phyloP scores from a whole-genome alignment of 345 rosid genomes.

The Geranium brycei region DNA sequence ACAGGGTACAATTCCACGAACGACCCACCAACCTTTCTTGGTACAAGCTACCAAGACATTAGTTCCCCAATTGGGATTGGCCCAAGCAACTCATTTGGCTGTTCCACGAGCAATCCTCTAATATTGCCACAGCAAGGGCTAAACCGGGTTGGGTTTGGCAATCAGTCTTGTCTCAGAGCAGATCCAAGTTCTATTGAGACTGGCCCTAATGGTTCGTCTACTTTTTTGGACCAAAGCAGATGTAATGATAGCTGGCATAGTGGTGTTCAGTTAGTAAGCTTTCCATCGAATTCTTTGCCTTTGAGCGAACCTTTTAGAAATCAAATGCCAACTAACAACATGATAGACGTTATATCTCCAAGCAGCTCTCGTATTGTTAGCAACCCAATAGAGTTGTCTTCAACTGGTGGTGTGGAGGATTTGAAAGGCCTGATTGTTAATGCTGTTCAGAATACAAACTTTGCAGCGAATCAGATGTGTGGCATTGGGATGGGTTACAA shows the following conservation, averaged over 20 bases:
- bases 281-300: slow-evolving; percentile 39
- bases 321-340: slow-evolving; percentile 16
- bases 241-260: slow-evolving; percentile 37
- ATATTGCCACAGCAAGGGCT: slow-evolving; percentile 22
- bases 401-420: slow-evolving; percentile 29
- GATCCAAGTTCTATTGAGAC: slow-evolving; percentile 26
- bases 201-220: slow-evolving; percentile 27
- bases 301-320: slow-evolving; percentile 22
- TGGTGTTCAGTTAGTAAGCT: slow-evolving; percentile 28
- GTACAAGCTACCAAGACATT: slow-evolving; percentile 24
- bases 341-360: slow-evolving; percentile 18
- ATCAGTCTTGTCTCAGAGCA: slow-evolving; percentile 31
- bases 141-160: slow-evolving; percentile 21
- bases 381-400: slow-evolving; percentile 23
- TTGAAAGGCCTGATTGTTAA: slow-evolving; percentile 32
- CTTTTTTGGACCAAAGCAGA: slow-evolving; percentile 33
- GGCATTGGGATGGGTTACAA: slow-evolving; percentile 28
- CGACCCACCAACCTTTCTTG: slow-evolving; percentile 20
- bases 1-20: slow-evolving; percentile 32
- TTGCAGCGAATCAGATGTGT: slow-evolving; percentile 31
- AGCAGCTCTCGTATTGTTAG: slow-evolving; percentile 19
- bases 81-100: slow-evolving; percentile 21
- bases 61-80: slow-evolving; percentile 18
- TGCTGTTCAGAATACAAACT: slow-evolving; percentile 25
- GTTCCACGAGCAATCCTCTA: slow-evolving; percentile 26